Conservation (phyloP, 2,329 filamentous ascomycete species). For the Aquanectria penicillioides region DNA sequence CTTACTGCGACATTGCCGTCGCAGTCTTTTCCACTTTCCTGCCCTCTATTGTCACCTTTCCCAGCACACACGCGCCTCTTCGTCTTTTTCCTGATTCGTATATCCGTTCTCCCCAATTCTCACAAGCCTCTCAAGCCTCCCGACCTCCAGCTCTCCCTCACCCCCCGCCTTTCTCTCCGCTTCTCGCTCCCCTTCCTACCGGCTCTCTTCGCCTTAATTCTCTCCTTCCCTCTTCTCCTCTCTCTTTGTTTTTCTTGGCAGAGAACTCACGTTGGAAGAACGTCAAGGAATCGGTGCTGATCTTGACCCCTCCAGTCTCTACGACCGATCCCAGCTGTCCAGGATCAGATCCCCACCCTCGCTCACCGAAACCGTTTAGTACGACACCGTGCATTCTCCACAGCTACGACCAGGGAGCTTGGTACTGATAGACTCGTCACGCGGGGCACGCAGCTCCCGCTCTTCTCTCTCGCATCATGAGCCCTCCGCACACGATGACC, state of each 20-base stretch:
- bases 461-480: constrained; percentile 58
- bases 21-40: neutral
- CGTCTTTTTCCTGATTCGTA: constrained; percentile 15
- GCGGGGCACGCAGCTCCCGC: constrained; percentile 42
- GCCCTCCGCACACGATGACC: constrained; percentile 66
- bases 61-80: neutral
- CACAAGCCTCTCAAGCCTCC: constrained; percentile 1
- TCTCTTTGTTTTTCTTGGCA: neutral
- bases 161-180: constrained; percentile 2
- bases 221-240: neutral
- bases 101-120: constrained; percentile 2
- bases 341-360: constrained; percentile 4
- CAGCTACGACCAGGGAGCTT: constrained; percentile 35
- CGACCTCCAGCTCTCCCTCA: constrained; percentile 2
- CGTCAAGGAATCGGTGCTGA: neutral
- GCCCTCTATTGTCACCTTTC: neutral
- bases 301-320: neutral
- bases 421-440: constrained; percentile 32
- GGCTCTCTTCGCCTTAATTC: neutral
- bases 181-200: neutral
- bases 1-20: neutral
- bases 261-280: neutral
- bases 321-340: neutral
- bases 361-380: constrained; percentile 15
- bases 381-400: constrained; percentile 31